A percentile compares a stretch with the other conserved stretches of the same genome.
phyloP scores from a whole-genome alignment of 768 basidiomycete genomes.

The Cantharellus cinnabarinus region DNA sequence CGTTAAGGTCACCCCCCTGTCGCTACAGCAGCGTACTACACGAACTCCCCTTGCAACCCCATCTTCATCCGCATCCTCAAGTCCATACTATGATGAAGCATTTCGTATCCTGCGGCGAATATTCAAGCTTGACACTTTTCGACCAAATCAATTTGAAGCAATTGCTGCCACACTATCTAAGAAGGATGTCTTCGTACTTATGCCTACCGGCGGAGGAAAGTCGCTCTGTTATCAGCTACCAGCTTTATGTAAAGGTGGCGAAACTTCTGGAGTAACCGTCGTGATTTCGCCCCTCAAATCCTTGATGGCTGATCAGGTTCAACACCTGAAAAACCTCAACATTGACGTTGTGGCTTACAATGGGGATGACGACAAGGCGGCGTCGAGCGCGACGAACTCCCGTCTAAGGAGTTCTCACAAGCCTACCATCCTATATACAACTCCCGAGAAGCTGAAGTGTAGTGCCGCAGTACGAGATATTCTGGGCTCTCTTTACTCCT shows the following conservation, averaged over 20 bases:
- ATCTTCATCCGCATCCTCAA: too few species aligned
- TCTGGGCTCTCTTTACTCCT: slow-evolving; percentile 35
- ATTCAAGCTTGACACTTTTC: slow-evolving; percentile 51
- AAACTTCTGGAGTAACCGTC: slow-evolving; percentile 63
- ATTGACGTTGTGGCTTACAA: slow-evolving; percentile 55
- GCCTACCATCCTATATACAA: slow-evolving; percentile 64
- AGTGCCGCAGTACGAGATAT: slow-evolving; percentile 35
- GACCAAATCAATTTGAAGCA: slow-evolving; percentile 70
- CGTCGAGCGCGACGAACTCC: slow-evolving; percentile 18
- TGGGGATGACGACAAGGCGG: slow-evolving; percentile 24
- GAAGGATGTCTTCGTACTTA: slow-evolving; percentile 79
- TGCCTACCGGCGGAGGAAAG: slow-evolving; percentile 73
- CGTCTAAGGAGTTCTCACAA: slow-evolving; percentile 26
- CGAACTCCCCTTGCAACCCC: too few species aligned
- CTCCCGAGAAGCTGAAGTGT: slow-evolving; percentile 70
- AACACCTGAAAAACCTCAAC: slow-evolving; percentile 36
- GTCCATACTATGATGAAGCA: slow-evolving; percentile 29
- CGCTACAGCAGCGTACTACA: too few species aligned
- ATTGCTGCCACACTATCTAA: slow-evolving; percentile 62
- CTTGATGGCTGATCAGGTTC: slow-evolving; percentile 79
- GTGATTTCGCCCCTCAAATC: slow-evolving; percentile 80
- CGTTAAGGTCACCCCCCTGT: too few species aligned
- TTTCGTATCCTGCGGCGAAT: slow-evolving; percentile 29
- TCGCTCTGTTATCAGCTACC: slow-evolving; percentile 45
- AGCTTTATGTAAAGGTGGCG: slow-evolving; percentile 53